Conservation (phyloP, 805 yeast genomes). For the Hanseniaspora guilliermondii region DNA sequence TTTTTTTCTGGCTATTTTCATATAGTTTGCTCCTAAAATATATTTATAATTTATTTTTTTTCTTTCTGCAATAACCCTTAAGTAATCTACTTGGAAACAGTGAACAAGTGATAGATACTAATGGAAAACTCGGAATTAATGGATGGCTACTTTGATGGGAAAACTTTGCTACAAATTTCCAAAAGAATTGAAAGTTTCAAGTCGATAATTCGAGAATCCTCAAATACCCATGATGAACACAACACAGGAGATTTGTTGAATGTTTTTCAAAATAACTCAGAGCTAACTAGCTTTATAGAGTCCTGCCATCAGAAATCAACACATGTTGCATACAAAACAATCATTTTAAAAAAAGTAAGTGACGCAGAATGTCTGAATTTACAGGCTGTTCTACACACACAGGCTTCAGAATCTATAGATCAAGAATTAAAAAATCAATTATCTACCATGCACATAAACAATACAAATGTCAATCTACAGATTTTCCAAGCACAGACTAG, state of each 20-base stretch:
- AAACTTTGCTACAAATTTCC: neutral
- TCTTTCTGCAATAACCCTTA: too few relatives aligned
- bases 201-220: neutral
- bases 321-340: neutral
- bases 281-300: neutral
- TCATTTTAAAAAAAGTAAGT: conserved; percentile 3
- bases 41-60: too few relatives aligned
- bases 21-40: too few relatives aligned
- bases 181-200: neutral
- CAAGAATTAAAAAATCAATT: neutral
- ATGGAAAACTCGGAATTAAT: neutral
- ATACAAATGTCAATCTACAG: neutral
- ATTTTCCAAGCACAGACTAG: conserved; percentile 5
- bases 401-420: neutral
- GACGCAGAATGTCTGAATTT: neutral
- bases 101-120: too few relatives aligned
- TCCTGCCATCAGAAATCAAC: neutral
- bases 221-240: neutral
- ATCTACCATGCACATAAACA: neutral
- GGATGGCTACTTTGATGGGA: neutral
- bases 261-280: neutral
- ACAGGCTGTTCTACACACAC: neutral
- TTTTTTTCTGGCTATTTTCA: too few relatives aligned
- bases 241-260: neutral
- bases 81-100: too few relatives aligned